Evolutionary conservation across 257 asterid species (phyloP).

Genomic region (Solanum clarkiae): DNA sequence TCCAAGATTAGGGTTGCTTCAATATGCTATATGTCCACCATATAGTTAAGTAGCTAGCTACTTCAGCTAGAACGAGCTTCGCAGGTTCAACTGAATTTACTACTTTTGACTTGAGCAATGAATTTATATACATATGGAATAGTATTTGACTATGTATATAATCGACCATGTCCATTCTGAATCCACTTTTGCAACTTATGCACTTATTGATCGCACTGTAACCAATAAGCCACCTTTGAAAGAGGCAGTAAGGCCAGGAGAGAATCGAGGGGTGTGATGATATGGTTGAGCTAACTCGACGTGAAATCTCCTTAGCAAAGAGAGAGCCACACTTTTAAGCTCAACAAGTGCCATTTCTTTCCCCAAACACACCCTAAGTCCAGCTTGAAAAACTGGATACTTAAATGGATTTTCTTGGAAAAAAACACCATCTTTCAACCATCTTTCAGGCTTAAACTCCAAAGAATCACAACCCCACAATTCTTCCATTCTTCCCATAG

Average conservation of each 20-base stretch:
- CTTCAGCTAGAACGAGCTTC: neutral
- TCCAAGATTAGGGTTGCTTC: neutral
- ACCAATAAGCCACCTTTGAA: constrained; percentile 48
- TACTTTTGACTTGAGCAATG: neutral
- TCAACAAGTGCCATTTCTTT: constrained; percentile 36
- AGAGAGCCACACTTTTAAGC: constrained; percentile 45
- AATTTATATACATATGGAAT: neutral
- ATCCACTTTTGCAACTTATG: neutral
- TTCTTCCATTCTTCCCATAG: constrained; percentile 36
- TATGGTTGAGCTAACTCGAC: constrained; percentile 19
- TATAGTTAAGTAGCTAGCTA: neutral
- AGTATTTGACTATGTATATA: neutral
- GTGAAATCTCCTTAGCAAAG: constrained; percentile 33
- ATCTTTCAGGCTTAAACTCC: constrained; percentile 29
- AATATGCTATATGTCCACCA: neutral
- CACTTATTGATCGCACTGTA: constrained; percentile 11
- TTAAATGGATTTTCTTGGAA: constrained; percentile 29
- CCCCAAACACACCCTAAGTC: constrained; percentile 32
- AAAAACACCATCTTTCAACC: constrained; percentile 29
- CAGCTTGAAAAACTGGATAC: constrained; percentile 39
- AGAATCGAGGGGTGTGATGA: constrained; percentile 23
- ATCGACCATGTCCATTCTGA: neutral
- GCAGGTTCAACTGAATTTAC: neutral
- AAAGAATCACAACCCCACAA: constrained; percentile 33
- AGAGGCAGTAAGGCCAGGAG: constrained; percentile 76